Conservation (phyloP, 306 rosid genomes). For the Argentina anserina region DNA sequence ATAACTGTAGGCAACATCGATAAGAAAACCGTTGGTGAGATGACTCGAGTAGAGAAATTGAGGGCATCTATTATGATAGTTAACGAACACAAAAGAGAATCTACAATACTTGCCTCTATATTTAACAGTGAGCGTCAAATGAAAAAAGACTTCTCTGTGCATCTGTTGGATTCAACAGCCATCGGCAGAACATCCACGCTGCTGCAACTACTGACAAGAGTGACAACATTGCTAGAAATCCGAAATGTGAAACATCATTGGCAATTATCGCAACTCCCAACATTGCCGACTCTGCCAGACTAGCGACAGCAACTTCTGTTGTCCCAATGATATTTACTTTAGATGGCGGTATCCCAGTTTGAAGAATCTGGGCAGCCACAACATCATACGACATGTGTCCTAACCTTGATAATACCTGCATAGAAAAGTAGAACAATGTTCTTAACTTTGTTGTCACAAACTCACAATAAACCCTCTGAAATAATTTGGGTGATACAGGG, state of each 20-base stretch:
- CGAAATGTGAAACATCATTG: constrained; percentile 75
- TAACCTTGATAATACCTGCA: constrained; percentile 78
- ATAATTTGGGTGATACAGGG: constrained; percentile 11
- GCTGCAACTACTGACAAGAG: constrained; percentile 87
- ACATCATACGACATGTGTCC: constrained; percentile 98
- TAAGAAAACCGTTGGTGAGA: not conserved
- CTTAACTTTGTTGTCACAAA: not conserved
- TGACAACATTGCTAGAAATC: constrained; percentile 68
- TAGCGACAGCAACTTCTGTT: constrained; percentile 89
- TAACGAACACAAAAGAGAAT: not conserved
- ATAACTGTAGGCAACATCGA: constrained; percentile 11
- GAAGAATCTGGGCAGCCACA: constrained; percentile 90
- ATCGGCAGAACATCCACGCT: constrained; percentile 73
- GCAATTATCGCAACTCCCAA: constrained; percentile 82
- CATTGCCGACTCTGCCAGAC: constrained; percentile 90
- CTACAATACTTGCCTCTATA: constrained; percentile 36
- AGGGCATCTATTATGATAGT: not conserved
- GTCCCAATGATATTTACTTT: constrained; percentile 92
- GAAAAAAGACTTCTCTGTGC: constrained; percentile 69
- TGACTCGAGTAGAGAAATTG: not conserved
- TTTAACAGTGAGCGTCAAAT: constrained; percentile 53
- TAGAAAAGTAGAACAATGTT: constrained; percentile 16
- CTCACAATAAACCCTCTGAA: not conserved
- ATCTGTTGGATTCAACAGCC: constrained; percentile 88
- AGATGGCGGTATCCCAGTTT: constrained; percentile 89